Evolutionary conservation across 2,329 filamentous ascomycete genomes (phyloP).

Genomic region (Fusarium virguliforme): DNA sequence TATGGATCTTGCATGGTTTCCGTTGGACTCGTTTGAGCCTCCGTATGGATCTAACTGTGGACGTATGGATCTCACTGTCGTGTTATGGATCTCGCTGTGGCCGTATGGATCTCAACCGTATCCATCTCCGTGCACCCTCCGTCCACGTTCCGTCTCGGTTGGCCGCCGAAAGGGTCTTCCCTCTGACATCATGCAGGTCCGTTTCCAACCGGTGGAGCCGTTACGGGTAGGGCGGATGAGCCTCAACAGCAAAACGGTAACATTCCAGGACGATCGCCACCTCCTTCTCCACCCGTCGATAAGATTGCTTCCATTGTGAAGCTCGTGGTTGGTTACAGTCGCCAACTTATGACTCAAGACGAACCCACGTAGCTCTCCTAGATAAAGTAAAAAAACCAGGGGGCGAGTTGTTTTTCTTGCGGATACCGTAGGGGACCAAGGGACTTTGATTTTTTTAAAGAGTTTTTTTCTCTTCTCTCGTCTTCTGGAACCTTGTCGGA

Average conservation of each 20-base stretch:
- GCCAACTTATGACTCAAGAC: constrained; percentile 38
- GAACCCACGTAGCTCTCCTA: constrained; percentile 38
- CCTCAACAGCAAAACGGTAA: constrained; percentile 7
- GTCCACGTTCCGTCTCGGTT: constrained; percentile 11
- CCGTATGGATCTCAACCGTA: constrained; percentile 8
- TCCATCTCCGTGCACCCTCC: background rate
- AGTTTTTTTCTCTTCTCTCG: background rate
- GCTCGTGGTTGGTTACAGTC: constrained; percentile 28
- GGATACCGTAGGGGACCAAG: constrained; percentile 23
- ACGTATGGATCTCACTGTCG: constrained; percentile 4
- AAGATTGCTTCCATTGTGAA: constrained; percentile 35
- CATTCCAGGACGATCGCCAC: constrained; percentile 38
- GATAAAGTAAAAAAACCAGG: constrained; percentile 18
- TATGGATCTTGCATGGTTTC: constrained; percentile 9
- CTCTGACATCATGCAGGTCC: constrained; percentile 42
- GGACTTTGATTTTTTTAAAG: constrained; percentile 9
- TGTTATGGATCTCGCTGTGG: constrained; percentile 22
- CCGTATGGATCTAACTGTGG: constrained; percentile 22
- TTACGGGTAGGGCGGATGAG: constrained; percentile 45
- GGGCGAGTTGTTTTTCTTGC: constrained; percentile 15
- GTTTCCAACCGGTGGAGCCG: constrained; percentile 33
- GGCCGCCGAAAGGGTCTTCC: constrained; percentile 10
- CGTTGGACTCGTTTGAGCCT: background rate
- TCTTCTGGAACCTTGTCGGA: constrained; percentile 2
- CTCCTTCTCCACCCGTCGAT: constrained; percentile 33